Evolutionary conservation across 169 alveolate species (phyloP), one percentile per base, ranked within the genome.

Genomic region (Plasmodium inui): DNA sequence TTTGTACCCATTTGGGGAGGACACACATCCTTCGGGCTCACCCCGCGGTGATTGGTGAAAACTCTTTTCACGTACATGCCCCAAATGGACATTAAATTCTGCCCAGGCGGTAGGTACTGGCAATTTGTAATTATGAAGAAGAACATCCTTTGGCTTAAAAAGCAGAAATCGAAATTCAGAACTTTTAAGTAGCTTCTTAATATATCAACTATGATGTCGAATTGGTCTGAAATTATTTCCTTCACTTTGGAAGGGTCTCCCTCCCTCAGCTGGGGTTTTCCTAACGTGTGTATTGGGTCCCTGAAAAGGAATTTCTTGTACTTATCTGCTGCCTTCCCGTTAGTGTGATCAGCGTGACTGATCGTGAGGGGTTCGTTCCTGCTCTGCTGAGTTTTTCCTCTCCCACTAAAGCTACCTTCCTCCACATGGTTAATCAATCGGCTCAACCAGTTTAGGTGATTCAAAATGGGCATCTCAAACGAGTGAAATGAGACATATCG

Each of bases 391-490:
- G 26, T 81, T 12, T 37, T 22, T 0, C 70, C 9, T 2, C 39
- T 82, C n/a, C n/a, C 46, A 5, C 73, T 12, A 0, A 26, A 5
- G 17, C n/a, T 71, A 19, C 50, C 57, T 12, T 22, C 53, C 8
- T 34, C 53, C 2, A 53, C 28, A 41, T 61, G 28, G 53, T 55
- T 39, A 41, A 89, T 89, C 34, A 57, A 37, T n/a, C 17, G 37
- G 50, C 19, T 79, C 32, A 89, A 26, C 30, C n/a, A 32, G 30
- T 34, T 89, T 89, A 89, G 28, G 50, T 89, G 73, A 41, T 80
- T 89, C 82, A 89, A 89, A 79, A 89, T 89, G 30, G 89, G 94
- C 4, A 34, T 44, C 41, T 89, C 90, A 22, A 89, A 78, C n/a
- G 94, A 55, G 72, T 50, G 71, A 22, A 89, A 79, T 89, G 82